Evolutionary conservation across 495 filamentous ascomycete genomes (phyloP), one percentile per base, ranked within the genome.

Genomic region (Darksidea phi): DNA sequence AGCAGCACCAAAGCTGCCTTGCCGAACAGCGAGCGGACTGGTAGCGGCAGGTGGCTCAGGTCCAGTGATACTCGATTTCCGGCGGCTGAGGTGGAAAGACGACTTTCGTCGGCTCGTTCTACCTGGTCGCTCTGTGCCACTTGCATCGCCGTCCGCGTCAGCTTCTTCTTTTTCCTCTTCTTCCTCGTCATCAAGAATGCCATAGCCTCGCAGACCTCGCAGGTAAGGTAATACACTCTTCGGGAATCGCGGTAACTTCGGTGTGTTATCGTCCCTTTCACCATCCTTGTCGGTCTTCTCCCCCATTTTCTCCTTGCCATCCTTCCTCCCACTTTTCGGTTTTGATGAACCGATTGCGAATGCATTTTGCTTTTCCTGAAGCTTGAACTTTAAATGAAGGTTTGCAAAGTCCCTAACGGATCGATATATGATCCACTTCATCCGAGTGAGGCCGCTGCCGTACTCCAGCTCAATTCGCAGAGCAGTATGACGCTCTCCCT

Each of bases 401-500:
- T 96, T 96, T 63, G 89, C 81, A 70, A 99, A 96, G 66, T 99
- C 94, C 64, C 84, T 81, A 54, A 97, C 79, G 23, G 88, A 87
- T 23, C 94, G 83, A 65, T 89, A 85, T 56, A 99, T 91, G 48
- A 90, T 86, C 94, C 94, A 99, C 67, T 91, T 92, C 94, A 99
- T 97, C 52, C 95, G 81, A 24, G 91, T 96, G 56, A 93, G 83
- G 2, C 95, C 94, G 68, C 87, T 97, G 5, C 94, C 94, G 74
- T 99, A 99, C 72, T 99, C 94, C 42, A 99, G 75, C 59, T 96
- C 90, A 48, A 99, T 91, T 26, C 87, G 84, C 70, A 99, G 96
- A 3, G 91, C 80, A 63, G 88, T 79, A 74, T 97, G 95, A 18
- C 91, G 81, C 72, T 93, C 89, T 59, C 84, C 86, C 18, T 84